Base-by-base conservation (phyloP, 768 basidiomycete species). In the Pleurotus eryngii region DNA sequence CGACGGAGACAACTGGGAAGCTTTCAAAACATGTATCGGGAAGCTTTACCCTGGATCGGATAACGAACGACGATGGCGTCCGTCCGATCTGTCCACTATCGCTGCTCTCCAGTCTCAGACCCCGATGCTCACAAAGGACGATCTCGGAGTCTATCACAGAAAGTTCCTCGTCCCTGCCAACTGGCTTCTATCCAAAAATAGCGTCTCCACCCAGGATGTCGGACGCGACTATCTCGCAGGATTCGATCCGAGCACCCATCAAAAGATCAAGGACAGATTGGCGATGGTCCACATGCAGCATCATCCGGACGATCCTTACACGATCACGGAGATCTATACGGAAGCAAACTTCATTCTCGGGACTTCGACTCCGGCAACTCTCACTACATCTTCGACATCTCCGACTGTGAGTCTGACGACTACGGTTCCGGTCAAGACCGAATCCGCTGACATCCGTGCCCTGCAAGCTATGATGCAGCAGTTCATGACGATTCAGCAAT, bases 261-360 rank as follows among this genome's bases (percentile, higher is more conserved):
- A 11, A 4, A 5, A 27, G 2, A 30, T 66, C 11, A 39, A 55
- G 1, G 59, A 61, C 3, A 61, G 65, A 1, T 64, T 70, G 0
- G 55, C 61, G 22, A 50, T 69, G 49, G 67, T 64, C 17, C 24
- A 49, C 12, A 66, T 63, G 1, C 64, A 67, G 20, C 59, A 61
- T 17, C 59, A 59, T 14, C 68, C 65, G 1, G 67, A 68, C 11
- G 60, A 68, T 12, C 65, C 67, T 1, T 70, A 68, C 51, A 20
- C 37, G 2, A 30, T 70, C 9, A 30, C n/a, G 0, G 59, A 68
- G 6, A 58, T 68, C 14, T 57, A 63, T 5, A 64, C 60, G 15
- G 67, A 64, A 1, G 61, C 65, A 0, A 49, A 59, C 3, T 66
- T 67, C 47, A 60, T 63, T 4, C 27, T 68, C n/a, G 1, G 63